Evolutionary conservation across 2,329 filamentous ascomycete species (phyloP).

Genomic region (Fusarium equiseti): DNA sequence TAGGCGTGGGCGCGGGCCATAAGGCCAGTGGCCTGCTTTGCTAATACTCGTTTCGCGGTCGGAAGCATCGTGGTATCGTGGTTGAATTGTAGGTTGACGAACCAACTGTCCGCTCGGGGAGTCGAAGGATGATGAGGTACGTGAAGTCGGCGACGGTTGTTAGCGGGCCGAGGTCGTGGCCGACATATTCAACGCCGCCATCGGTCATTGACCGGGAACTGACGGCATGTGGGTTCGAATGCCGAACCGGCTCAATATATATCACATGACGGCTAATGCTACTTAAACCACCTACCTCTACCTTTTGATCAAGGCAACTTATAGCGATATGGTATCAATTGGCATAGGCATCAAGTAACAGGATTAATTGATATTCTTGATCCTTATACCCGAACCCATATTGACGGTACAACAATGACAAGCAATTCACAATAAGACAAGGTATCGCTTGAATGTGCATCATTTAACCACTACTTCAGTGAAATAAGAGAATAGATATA

Average conservation of each 20-base stretch:
- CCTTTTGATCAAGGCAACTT: neutral
- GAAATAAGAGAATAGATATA: neutral
- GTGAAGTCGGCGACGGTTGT: constrained; percentile 50
- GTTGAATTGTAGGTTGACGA: constrained; percentile 28
- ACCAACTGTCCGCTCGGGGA: constrained; percentile 29
- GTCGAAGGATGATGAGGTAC: constrained; percentile 18
- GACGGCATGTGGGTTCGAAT: constrained; percentile 34
- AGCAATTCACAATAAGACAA: neutral
- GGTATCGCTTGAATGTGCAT: too few relatives aligned
- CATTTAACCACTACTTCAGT: neutral
- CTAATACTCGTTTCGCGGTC: constrained; percentile 47
- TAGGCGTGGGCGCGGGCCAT: constrained; percentile 45
- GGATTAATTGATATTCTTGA: neutral
- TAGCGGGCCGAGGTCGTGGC: constrained; percentile 55
- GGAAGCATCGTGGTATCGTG: constrained; percentile 49
- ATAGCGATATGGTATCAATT: neutral
- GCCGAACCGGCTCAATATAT: constrained; percentile 37
- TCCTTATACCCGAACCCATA: neutral
- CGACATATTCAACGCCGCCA: constrained; percentile 43
- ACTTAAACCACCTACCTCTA: neutral
- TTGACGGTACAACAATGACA: neutral
- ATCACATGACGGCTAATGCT: constrained; percentile 29
- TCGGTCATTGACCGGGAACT: constrained; percentile 47
- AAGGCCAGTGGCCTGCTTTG: constrained; percentile 45
- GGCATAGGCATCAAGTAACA: neutral